Conservation (phyloP, 2,329 filamentous ascomycete species). For the Ophioceras dolichostomum region DNA sequence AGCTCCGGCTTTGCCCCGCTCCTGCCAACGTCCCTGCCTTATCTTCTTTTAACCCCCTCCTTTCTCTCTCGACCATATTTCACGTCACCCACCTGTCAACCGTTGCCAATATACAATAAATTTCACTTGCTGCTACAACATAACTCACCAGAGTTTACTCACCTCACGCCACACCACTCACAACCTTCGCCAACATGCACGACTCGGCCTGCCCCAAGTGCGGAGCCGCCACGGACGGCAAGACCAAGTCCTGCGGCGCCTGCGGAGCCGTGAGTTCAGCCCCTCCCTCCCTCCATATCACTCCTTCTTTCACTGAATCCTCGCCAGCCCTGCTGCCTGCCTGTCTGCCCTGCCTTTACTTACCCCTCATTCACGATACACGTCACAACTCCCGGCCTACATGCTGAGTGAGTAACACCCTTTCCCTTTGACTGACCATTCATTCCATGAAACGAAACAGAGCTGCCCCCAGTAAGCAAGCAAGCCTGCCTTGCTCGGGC, state of each 20-base stretch:
- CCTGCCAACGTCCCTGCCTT: background rate
- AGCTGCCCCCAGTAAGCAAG: conserved; percentile 2
- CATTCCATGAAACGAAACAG: background rate
- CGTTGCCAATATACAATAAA: background rate
- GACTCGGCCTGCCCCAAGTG: conserved; percentile 42
- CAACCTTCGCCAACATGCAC: conserved; percentile 22
- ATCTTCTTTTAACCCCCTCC: background rate
- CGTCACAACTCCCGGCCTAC: too few species aligned
- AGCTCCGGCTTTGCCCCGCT: background rate
- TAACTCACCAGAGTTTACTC: too few species aligned
- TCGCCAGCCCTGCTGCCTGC: background rate
- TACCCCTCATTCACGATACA: too few species aligned
- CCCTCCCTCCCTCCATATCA: conserved; percentile 2
- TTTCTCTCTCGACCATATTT: background rate
- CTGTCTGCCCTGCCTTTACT: background rate
- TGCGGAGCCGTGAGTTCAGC: conserved; percentile 42
- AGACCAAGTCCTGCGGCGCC: conserved; percentile 38
- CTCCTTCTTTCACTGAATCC: background rate
- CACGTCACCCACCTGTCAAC: background rate
- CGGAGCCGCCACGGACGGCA: conserved; percentile 29
- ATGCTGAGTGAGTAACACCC: too few species aligned
- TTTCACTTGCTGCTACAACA: too few species aligned
- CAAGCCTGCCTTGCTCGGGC: too few species aligned
- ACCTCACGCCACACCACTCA: too few species aligned
- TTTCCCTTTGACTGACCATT: background rate